A percentile compares a stretch with the other conserved stretches of the same genome.
These are phyloP conservation scores for Aspergillus spinulosporus DNA, from an alignment of 2,329 filamentous ascomycete genomes.

Conservation along the genomic window DNA sequence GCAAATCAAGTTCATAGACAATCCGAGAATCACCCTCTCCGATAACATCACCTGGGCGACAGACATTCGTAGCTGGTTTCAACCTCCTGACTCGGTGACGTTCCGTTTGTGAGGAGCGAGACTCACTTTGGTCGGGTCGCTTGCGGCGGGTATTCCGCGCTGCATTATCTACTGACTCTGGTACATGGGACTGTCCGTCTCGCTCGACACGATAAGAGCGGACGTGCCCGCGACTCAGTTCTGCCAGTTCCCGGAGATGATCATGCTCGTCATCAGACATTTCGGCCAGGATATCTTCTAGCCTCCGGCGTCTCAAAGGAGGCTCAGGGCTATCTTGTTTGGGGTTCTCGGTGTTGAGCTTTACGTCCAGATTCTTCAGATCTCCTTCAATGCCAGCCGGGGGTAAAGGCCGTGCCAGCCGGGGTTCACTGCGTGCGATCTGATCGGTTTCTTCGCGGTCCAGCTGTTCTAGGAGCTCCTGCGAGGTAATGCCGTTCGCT, in stretches of 20 bases:
- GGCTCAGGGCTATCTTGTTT: conserved; percentile 16
- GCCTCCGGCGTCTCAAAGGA: conserved; percentile 9
- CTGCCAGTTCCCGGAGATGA: conserved; percentile 23
- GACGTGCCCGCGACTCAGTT: conserved; percentile 17
- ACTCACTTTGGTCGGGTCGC: conserved; percentile 24
- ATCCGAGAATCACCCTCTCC: conserved; percentile 81
- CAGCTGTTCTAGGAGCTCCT: conserved; percentile 57
- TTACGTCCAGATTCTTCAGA: conserved; percentile 37
- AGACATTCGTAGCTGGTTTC: conserved; percentile 26
- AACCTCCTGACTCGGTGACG: conserved; percentile 25
- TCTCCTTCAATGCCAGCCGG: conserved; percentile 38
- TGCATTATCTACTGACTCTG: conserved; percentile 19
- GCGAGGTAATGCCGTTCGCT: conserved; percentile 63
- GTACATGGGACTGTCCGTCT: neutral
- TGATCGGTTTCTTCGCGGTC: conserved; percentile 45
- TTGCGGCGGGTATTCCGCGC: conserved; percentile 31
- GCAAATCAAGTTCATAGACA: conserved; percentile 67
- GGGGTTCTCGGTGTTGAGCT: conserved; percentile 17
- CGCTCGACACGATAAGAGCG: conserved; percentile 19
- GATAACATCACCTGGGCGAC: conserved; percentile 57
- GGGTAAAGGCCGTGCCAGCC: conserved; percentile 20
- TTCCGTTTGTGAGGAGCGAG: conserved; percentile 14
- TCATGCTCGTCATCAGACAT: conserved; percentile 22
- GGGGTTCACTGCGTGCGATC: conserved; percentile 28
- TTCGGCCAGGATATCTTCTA: conserved; percentile 19